Base-by-base conservation (phyloP, 2,329 filamentous ascomycete species). In the Pseudogymnoascus sp. region DNA sequence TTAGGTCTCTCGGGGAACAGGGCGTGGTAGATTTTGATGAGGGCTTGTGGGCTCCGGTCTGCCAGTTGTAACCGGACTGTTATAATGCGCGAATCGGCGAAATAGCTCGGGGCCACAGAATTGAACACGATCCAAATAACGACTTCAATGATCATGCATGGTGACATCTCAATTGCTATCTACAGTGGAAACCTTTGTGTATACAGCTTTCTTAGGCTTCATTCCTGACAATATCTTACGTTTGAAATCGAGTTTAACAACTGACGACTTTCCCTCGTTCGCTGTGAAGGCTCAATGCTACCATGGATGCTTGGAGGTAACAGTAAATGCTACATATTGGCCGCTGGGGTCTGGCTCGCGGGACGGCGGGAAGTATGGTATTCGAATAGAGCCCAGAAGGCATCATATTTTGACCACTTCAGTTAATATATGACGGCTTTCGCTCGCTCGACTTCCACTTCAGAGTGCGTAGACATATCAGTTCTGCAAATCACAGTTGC, bases 61-160 rank as follows among this genome's bases (percentile, higher is more conserved):
- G 28, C 51, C 51, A 57, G 51, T 57, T 57, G 51, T 57, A 57
- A 34, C 51, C 51, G 28, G 51, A 57, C 51, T 57, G 51, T 57
- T 57, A 57, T 57, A 36, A 57, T 57, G 51, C 51, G 51, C 51
- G 3, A 57, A 57, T 57, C 51, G 51, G 28, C 51, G 51, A 57
- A 57, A 57, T 57, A 57, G 51, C 51, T 57, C 51, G 19, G 28
- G 51, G 51, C 11, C 51, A 57, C 51, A 57, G 25, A 57, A 57
- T 57, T 57, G 51, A 57, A 57, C 51, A 57, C 51, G 51, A 57
- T 57, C 51, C 51, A 57, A 57, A 57, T 34, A 57, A 57, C 51
- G 51, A 57, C 51, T 57, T 57, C 51, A 57, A 57, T 57, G 28
- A 57, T 19, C n/a, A 19, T 57, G 51, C 51, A 57, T 57, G n/a